Percentiles rank a stretch among this genome's conserved stretches.
Evolutionary conservation across 768 basidiomycete genomes (phyloP).

Genomic region (Lactarius trivialis): DNA sequence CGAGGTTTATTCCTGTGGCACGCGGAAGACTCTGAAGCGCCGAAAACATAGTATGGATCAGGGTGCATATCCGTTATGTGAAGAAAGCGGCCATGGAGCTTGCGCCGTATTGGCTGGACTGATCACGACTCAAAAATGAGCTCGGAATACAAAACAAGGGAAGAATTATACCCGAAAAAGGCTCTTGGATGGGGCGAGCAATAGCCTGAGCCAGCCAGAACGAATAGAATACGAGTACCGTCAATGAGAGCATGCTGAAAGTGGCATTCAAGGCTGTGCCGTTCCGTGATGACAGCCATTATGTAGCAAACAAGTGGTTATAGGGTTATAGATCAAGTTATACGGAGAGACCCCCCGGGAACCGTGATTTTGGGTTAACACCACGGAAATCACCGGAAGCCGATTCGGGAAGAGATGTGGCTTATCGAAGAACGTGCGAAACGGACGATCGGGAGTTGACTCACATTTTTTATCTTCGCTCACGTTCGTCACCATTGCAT

Average conservation of each 20-base stretch:
- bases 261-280: neutral
- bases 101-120: constrained; percentile 27
- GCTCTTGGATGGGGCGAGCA: constrained; percentile 13
- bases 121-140: neutral
- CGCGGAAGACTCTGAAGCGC: constrained; percentile 48
- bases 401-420: neutral
- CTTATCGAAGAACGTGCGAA: constrained; percentile 22
- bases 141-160: neutral
- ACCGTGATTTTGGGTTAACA: neutral
- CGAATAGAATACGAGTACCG: neutral
- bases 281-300: neutral
- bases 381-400: neutral
- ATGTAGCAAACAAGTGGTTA: neutral
- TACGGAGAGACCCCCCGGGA: constrained; percentile 3
- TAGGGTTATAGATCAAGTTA: neutral
- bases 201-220: constrained; percentile 1
- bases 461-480: neutral
- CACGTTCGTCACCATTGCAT: constrained; percentile 19
- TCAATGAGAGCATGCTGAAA: constrained; percentile 12
- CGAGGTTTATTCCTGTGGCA: constrained; percentile 62
- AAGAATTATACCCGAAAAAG: constrained; percentile 5
- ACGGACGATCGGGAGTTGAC: neutral
- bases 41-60: constrained; percentile 54
- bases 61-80: constrained; percentile 85
- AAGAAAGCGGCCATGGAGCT: constrained; percentile 65